These are phyloP conservation scores for Saturnispora diversa DNA, from an alignment of 805 yeast genomes.

Conservation along the genomic window DNA sequence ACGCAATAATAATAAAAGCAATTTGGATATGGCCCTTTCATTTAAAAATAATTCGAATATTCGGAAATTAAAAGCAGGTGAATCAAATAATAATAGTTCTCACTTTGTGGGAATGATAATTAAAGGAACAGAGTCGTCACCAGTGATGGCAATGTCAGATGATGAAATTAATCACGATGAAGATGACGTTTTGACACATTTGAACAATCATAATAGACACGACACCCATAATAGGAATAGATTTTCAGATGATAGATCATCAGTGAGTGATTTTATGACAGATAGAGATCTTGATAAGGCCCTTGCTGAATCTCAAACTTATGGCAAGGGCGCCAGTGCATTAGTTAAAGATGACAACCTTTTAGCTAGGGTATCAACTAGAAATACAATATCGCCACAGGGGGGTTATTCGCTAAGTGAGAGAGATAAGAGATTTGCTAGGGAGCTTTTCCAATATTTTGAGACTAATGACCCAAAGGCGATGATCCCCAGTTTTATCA, in stretches of 20 bases:
- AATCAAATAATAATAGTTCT: not conserved
- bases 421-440: slow-evolving; percentile 27
- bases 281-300: slow-evolving; percentile 45
- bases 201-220: slow-evolving; percentile 1
- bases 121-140: slow-evolving; percentile 11
- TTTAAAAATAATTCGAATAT: not conserved
- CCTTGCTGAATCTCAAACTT: slow-evolving; percentile 16
- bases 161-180: slow-evolving; percentile 1
- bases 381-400: slow-evolving; percentile 2
- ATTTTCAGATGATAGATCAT: slow-evolving; percentile 26
- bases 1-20: too few relatives aligned
- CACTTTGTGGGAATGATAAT: not conserved
- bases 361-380: slow-evolving; percentile 1
- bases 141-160: slow-evolving; percentile 12
- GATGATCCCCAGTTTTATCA: slow-evolving; percentile 49
- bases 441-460: slow-evolving; percentile 44
- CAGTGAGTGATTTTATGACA: slow-evolving; percentile 48
- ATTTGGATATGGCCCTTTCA: not conserved
- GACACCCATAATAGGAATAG: not conserved
- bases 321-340: slow-evolving; percentile 13
- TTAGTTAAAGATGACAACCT: slow-evolving; percentile 5
- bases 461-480: slow-evolving; percentile 38
- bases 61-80: slow-evolving; percentile 10
- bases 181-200: too few relatives aligned
- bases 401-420: slow-evolving; percentile 4